phyloP scores from a whole-genome alignment of 1,139 yeast genomes.

The Geotrichum candidum region DNA sequence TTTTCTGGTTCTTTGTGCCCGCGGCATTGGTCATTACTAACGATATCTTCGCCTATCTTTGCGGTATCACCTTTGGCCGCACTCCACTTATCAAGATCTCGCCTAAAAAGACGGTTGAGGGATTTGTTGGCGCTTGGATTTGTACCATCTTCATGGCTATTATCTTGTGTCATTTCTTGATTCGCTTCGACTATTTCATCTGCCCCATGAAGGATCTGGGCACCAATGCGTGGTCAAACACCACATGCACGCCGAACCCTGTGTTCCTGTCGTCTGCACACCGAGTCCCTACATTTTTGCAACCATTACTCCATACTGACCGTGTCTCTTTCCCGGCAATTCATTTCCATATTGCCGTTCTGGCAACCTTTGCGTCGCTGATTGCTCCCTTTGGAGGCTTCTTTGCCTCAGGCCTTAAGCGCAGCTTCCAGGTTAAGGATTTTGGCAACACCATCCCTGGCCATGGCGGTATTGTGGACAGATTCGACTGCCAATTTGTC shows the following conservation, averaged over 20 bases:
- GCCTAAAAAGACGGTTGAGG: conserved; percentile 96
- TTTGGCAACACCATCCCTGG: conserved; percentile 94
- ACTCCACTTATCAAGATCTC: conserved; percentile 90
- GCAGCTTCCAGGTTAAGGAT: conserved; percentile 94
- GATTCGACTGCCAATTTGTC: conserved; percentile 95
- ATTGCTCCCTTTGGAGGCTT: conserved; percentile 99
- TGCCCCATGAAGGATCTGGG: conserved; percentile 77
- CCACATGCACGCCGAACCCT: conserved; percentile 78
- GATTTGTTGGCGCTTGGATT: conserved; percentile 96
- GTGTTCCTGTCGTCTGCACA: conserved; percentile 76
- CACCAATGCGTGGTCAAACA: conserved; percentile 52
- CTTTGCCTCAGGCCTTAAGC: conserved; percentile 92
- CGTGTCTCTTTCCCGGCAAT: conserved; percentile 70
- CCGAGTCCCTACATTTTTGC: conserved; percentile 65
- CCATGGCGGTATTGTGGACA: conserved; percentile 96
- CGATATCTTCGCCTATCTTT: conserved; percentile 92
- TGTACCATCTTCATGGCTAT: conserved; percentile 79
- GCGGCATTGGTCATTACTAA: conserved; percentile 87
- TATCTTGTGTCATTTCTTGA: conserved; percentile 55
- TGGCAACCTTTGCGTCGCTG: conserved; percentile 92
- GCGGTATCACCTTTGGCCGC: conserved; percentile 94
- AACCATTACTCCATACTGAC: conserved; percentile 41
- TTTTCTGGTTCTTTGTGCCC: conserved; percentile 92
- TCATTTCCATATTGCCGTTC: conserved; percentile 75
- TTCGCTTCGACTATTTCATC: conserved; percentile 66